Percentiles rank a stretch among this genome's conserved stretches.
Evolutionary conservation across 2,329 filamentous ascomycete genomes (phyloP).

Genomic region (Ilyonectria destructans): DNA sequence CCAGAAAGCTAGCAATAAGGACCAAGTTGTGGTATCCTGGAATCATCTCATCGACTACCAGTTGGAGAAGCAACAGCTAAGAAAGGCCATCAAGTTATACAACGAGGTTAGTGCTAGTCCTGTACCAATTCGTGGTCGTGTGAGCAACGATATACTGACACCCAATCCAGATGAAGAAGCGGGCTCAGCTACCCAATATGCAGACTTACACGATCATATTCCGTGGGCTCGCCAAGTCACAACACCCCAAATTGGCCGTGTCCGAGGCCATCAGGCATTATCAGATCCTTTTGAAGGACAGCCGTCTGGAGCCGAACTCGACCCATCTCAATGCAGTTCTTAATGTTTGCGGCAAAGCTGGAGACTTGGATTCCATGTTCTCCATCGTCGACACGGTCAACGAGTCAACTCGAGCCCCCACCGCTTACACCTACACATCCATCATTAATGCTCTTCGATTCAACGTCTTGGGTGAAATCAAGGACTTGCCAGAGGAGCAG

Average conservation of each 20-base stretch:
- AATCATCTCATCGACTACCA: slow-evolving; percentile 86
- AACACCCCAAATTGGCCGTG: slow-evolving; percentile 73
- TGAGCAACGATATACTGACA: slow-evolving; percentile 8
- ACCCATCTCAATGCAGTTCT: slow-evolving; percentile 93
- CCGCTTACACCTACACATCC: slow-evolving; percentile 81
- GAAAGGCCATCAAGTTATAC: slow-evolving; percentile 83
- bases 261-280: slow-evolving; percentile 83
- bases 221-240: slow-evolving; percentile 77
- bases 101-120: slow-evolving; percentile 77
- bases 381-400: slow-evolving; percentile 82
- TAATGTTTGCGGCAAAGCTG: slow-evolving; percentile 81
- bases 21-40: slow-evolving; percentile 84
- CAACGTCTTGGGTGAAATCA: slow-evolving; percentile 46
- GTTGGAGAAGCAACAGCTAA: slow-evolving; percentile 73
- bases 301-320: slow-evolving; percentile 78
- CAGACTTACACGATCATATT: slow-evolving; percentile 91
- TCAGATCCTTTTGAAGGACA: slow-evolving; percentile 78
- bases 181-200: slow-evolving; percentile 83
- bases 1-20: slow-evolving; percentile 77
- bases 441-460: slow-evolving; percentile 83
- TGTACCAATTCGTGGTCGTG: not conserved
- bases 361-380: slow-evolving; percentile 87
- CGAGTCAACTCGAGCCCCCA: slow-evolving; percentile 75
- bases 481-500: slow-evolving; percentile 51
- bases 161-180: slow-evolving; percentile 88